Evolutionary conservation across 2,329 filamentous ascomycete genomes (phyloP).

Genomic region (Fusarium sp.): DNA sequence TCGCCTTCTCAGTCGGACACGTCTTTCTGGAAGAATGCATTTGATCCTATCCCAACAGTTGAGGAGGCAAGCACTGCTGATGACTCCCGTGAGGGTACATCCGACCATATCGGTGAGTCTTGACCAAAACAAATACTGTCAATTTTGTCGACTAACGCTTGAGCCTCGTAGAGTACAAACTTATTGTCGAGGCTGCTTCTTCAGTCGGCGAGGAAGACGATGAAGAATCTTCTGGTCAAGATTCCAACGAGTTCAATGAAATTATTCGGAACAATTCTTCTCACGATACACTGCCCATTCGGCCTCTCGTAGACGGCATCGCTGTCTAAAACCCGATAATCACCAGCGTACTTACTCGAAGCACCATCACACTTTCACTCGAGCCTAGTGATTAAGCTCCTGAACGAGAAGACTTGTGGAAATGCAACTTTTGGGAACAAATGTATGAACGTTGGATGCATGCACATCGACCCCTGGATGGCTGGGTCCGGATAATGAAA

Average conservation of each 20-base stretch:
- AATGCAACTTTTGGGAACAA: neutral
- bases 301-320: neutral
- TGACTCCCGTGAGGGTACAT: constrained; percentile 33
- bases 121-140: neutral
- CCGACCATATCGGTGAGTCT: constrained; percentile 49
- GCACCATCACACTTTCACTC: neutral
- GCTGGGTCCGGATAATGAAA: neutral
- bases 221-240: constrained; percentile 10
- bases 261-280: constrained; percentile 11
- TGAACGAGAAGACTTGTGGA: neutral
- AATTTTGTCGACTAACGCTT: constrained; percentile 9
- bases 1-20: constrained; percentile 16
- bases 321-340: neutral
- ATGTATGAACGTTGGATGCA: constrained; percentile 18
- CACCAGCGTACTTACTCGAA: neutral
- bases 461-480: constrained; percentile 14
- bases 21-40: constrained; percentile 35
- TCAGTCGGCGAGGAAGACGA: constrained; percentile 6
- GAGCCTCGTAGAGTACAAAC: constrained; percentile 36
- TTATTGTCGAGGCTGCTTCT: constrained; percentile 26
- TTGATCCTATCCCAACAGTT: constrained; percentile 47
- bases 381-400: neutral
- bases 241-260: constrained; percentile 23
- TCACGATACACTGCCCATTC: neutral
- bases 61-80: constrained; percentile 50